phyloP scores from a whole-genome alignment of 768 basidiomycete genomes.

The Trametes cubensis region DNA sequence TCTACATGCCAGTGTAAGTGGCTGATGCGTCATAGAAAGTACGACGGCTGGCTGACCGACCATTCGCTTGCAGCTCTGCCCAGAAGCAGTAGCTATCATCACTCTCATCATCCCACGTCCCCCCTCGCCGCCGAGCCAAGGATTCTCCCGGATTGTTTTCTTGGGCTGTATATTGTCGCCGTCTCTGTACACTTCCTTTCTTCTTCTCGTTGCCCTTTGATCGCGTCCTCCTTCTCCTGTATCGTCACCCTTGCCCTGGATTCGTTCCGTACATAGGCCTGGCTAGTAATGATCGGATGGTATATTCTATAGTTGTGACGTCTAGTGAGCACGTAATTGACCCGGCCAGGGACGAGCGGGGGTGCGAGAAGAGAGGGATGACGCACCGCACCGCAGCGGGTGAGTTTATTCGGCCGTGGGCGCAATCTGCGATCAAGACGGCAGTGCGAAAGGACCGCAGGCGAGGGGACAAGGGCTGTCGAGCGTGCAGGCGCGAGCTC shows the following conservation, averaged over 20 bases:
- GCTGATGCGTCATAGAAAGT: not conserved
- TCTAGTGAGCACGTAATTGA: conserved; percentile 20
- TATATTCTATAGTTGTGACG: conserved; percentile 15
- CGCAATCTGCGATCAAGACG: conserved; percentile 18
- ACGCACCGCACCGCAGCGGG: conserved; percentile 1
- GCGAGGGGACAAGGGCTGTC: not conserved
- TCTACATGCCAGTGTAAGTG: conserved; percentile 68
- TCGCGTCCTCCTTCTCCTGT: too few relatives aligned
- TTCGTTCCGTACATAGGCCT: conserved; percentile 4
- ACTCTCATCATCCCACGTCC: not conserved
- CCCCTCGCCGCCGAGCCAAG: conserved; percentile 7
- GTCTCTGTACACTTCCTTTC: not conserved
- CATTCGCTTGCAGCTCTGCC: conserved; percentile 13
- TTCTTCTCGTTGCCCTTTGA: not conserved
- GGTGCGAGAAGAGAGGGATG: not conserved
- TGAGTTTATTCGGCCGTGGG: conserved; percentile 7
- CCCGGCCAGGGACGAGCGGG: not conserved
- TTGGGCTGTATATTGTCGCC: not conserved
- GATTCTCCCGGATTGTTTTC: not conserved
- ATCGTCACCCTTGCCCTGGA: too few relatives aligned
- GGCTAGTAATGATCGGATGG: conserved; percentile 18
- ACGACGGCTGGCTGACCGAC: conserved; percentile 1
- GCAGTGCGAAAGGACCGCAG: conserved; percentile 19
- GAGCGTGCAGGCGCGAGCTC: not conserved
- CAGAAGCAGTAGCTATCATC: conserved; percentile 12